These are phyloP conservation scores for Phialemoniopsis sp. DNA, from an alignment of 2,329 filamentous ascomycete species.

Conservation along the genomic window DNA sequence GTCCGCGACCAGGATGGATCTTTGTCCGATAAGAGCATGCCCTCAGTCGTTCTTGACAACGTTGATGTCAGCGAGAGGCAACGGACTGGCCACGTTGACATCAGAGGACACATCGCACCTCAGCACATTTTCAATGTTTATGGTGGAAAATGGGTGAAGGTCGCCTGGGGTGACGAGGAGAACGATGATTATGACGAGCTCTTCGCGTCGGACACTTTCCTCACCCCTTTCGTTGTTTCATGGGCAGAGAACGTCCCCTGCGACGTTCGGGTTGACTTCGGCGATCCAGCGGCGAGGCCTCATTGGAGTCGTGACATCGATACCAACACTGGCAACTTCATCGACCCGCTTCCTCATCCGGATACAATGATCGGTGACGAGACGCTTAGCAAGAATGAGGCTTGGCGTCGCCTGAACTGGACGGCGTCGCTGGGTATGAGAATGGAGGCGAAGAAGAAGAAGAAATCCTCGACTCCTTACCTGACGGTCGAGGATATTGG, in stretches of 20 bases:
- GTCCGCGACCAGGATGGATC: too few relatives aligned
- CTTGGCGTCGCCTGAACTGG: neutral
- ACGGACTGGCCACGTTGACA: too few relatives aligned
- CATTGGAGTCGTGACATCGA: conserved; percentile 28
- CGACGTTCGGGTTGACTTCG: neutral
- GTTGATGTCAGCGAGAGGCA: too few relatives aligned
- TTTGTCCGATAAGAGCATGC: too few relatives aligned
- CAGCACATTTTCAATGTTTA: too few relatives aligned
- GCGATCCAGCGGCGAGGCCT: neutral
- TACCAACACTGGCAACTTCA: conserved; percentile 25
- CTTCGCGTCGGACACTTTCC: neutral
- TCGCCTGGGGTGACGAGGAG: neutral
- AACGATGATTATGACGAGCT: neutral
- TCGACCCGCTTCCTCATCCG: conserved; percentile 25
- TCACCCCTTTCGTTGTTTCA: neutral
- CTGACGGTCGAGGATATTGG: too few relatives aligned
- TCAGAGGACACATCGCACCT: too few relatives aligned
- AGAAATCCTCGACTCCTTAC: conserved; percentile 13
- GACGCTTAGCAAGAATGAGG: neutral
- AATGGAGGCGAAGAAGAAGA: conserved; percentile 4
- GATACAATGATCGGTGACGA: conserved; percentile 15
- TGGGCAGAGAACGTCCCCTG: conserved; percentile 2
- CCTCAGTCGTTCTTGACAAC: too few relatives aligned
- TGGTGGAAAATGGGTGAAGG: neutral
- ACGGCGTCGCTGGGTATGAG: conserved; percentile 1